Percentiles rank a stretch among this genome's conserved stretches.
phyloP scores from a whole-genome alignment of 345 rosid genomes.

The Erucastrum elatum region DNA sequence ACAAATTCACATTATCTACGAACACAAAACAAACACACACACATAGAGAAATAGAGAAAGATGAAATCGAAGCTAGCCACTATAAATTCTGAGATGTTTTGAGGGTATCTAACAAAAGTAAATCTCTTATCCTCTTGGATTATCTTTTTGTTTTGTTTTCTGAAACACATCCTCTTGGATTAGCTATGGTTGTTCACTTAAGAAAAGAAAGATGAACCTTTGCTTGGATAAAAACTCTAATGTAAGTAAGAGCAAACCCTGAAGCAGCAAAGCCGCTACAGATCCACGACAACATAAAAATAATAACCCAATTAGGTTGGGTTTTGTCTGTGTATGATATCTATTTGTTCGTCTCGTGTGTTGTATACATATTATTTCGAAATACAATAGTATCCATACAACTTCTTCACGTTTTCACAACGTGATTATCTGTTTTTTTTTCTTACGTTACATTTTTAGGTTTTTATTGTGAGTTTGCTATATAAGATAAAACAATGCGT shows the following conservation, averaged over 20 bases:
- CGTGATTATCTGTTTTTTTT: no score
- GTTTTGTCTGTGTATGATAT: no score
- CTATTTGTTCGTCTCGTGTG: no score
- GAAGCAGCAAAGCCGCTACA: conserved; percentile 97
- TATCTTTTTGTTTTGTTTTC: no score
- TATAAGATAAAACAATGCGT: no score
- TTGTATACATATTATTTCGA: no score
- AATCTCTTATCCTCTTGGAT: neutral
- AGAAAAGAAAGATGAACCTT: conserved; percentile 48
- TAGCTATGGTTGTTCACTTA: neutral
- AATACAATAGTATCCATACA: no score
- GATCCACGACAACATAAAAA: conserved; percentile 12
- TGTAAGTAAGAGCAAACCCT: conserved; percentile 88
- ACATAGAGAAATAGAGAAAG: conserved; percentile 15
- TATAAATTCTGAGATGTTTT: conserved; percentile 13
- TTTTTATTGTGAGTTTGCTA: no score
- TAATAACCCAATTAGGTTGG: no score
- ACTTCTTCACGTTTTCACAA: no score
- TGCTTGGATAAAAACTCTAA: conserved; percentile 86
- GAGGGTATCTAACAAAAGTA: neutral
- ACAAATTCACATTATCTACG: conserved; percentile 5
- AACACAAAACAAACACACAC: conserved; percentile 22
- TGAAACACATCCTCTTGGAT: neutral
- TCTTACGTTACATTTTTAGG: no score
- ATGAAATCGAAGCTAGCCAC: conserved; percentile 11